Conservation (phyloP, 805 yeast species). For the Candida khao-thaluensis region DNA sequence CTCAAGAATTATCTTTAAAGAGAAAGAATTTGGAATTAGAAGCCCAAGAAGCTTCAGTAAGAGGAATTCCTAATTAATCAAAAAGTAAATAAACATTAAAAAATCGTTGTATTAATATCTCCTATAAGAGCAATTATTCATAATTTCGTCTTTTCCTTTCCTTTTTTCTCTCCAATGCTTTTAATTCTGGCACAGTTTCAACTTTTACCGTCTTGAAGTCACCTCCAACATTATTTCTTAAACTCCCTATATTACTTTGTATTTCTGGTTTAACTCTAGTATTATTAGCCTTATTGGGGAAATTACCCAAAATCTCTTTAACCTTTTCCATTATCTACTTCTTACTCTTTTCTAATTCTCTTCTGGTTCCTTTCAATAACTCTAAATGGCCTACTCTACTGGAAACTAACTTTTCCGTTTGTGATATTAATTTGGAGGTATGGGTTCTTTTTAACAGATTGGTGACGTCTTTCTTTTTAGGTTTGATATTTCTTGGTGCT, state of each 20-base stretch:
- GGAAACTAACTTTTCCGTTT: constrained; percentile 84
- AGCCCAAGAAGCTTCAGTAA: constrained; percentile 57
- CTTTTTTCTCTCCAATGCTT: constrained; percentile 13
- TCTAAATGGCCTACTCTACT: constrained; percentile 94
- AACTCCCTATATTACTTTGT: constrained; percentile 14
- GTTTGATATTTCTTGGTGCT: constrained; percentile 63
- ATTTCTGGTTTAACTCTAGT: constrained; percentile 16
- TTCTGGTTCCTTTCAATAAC: constrained; percentile 83
- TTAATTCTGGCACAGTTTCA: constrained; percentile 14
- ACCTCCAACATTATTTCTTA: constrained; percentile 7
- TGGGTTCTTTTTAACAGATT: constrained; percentile 59
- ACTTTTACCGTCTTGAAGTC: constrained; percentile 3
- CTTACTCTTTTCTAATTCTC: constrained; percentile 67
- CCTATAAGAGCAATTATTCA: background rate
- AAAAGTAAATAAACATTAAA: background rate
- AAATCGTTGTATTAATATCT: background rate
- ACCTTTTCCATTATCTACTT: constrained; percentile 32
- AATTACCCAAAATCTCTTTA: constrained; percentile 16
- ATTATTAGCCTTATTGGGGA: constrained; percentile 12
- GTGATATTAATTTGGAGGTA: constrained; percentile 49
- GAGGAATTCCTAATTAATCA: constrained; percentile 41
- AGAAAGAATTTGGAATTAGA: constrained; percentile 58
- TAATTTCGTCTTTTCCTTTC: constrained; percentile 6
- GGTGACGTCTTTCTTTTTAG: constrained; percentile 58
- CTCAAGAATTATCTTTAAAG: constrained; percentile 40